A percentile compares a stretch with the other conserved stretches of the same genome.
These are phyloP conservation scores for Ilex aquifolium DNA, from an alignment of 257 asterid genomes.

Conservation along the genomic window DNA sequence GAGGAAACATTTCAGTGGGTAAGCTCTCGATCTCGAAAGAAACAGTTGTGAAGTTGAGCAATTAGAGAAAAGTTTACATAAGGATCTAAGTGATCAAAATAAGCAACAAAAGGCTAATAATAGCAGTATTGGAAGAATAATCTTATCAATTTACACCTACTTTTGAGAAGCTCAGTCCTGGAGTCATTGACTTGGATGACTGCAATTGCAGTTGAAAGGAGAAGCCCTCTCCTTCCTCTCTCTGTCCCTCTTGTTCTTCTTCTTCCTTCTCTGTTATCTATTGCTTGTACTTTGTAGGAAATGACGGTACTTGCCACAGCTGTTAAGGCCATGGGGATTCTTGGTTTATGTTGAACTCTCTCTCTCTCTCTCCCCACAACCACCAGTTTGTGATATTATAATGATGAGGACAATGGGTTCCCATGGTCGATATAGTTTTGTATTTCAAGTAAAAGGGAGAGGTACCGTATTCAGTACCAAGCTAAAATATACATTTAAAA, in stretches of 20 bases:
- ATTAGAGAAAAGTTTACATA: not conserved
- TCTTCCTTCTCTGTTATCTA: slow-evolving; percentile 15
- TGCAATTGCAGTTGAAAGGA: slow-evolving; percentile 34
- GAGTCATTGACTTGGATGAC: slow-evolving; percentile 35
- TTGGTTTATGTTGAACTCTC: no score
- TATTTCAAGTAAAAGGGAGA: no score
- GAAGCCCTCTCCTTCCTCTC: slow-evolving; percentile 51
- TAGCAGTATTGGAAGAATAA: not conserved
- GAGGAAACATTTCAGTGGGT: slow-evolving; percentile 5
- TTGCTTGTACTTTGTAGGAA: slow-evolving; percentile 22
- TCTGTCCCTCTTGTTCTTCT: slow-evolving; percentile 14
- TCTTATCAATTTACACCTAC: not conserved
- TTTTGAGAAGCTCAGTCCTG: slow-evolving; percentile 57
- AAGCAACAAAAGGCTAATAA: no score
- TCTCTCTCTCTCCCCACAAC: no score
- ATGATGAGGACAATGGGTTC: no score
- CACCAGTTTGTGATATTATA: no score
- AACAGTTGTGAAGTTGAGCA: no score
- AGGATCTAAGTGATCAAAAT: not conserved
- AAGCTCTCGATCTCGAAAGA: not conserved
- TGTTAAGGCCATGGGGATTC: slow-evolving; percentile 29
- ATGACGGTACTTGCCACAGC: slow-evolving; percentile 21
- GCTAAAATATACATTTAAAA: no score
- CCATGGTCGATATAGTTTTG: no score
- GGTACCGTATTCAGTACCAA: no score